Evolutionary conservation across 1,284 basidiomycete genomes (phyloP), one percentile per base, ranked within the genome.

Genomic region (Sanghuangporus sanghuang): DNA sequence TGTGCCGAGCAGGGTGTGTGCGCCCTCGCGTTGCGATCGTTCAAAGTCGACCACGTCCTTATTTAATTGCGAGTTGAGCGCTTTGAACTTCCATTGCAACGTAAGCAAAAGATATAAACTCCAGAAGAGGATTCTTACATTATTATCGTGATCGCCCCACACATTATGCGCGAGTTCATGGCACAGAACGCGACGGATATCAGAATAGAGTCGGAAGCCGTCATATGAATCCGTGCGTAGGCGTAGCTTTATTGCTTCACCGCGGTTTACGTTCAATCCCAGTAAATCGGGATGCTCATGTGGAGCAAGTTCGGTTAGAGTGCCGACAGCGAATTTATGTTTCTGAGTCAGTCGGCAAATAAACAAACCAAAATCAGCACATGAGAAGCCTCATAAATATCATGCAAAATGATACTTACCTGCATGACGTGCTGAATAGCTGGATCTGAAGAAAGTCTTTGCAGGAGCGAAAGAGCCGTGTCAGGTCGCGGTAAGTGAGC

Each of bases 151-250:
- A 63, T 85, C 82, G 1, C 82, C 77, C 81, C 85, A 87, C 0
- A 86, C 80, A 68, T 91, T 92, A 72, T 92, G 90, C 32, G 87
- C 77, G 38, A 92, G 75, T 70, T 92, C 90, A 71, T 93, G 90
- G 69, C 89, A 89, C 5, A 92, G 77, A 12, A 90, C 87, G 23
- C 81, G 77, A 50, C 89, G 78, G 36, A 89, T 78, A 1, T 90
- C 86, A 27, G 73, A 74, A 71, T 92, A 93, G 8, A 78, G 70
- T 61, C 87, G 76, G 70, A 90, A 89, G 3, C 89, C 90, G 66
- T 89, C 87, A 66, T 89, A 89, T 3, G 71, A 73, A 70, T 90
- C 79, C 7, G 88, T 90, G n/a, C 88, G 78, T 42, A 91, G 69
- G 14, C 88, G 81, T 2, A 91, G 74, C 70, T 85, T 85, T 68